Evolutionary conservation across 768 basidiomycete genomes (phyloP).

Genomic region (Panus rudis): DNA sequence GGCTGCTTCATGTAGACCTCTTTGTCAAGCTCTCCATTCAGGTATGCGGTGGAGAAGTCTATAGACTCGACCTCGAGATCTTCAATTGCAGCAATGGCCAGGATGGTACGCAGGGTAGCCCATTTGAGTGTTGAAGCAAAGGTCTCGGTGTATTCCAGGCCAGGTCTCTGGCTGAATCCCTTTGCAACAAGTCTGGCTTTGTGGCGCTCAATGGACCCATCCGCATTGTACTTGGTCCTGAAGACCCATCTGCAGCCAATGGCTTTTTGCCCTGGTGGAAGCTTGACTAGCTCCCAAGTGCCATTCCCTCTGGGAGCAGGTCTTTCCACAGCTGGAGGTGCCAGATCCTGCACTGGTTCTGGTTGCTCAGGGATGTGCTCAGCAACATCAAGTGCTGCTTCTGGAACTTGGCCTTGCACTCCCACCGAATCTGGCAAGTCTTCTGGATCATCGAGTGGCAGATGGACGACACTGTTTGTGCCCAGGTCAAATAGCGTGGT

Average conservation of each 20-base stretch:
- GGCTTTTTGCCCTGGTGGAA: constrained; percentile 15
- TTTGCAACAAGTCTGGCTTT: constrained; percentile 28
- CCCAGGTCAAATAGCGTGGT: too few species aligned
- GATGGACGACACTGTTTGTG: too few species aligned
- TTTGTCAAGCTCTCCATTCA: constrained; percentile 19
- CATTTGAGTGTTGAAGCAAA: constrained; percentile 18
- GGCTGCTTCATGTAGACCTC: constrained; percentile 26
- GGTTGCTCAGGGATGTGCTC: too few species aligned
- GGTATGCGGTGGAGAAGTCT: constrained; percentile 19
- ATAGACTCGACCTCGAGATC: constrained; percentile 26
- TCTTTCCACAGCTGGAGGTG: too few species aligned
- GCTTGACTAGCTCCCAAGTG: constrained; percentile 11
- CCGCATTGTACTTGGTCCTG: constrained; percentile 22
- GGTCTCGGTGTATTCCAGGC: constrained; percentile 26
- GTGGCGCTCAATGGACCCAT: constrained; percentile 20
- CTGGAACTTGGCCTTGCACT: too few species aligned
- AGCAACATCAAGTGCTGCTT: too few species aligned
- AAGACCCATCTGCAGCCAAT: constrained; percentile 29
- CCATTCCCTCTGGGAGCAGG: constrained; percentile 4
- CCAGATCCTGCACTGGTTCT: too few species aligned
- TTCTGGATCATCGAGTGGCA: too few species aligned
- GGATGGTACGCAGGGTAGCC: constrained; percentile 17
- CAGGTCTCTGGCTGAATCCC: constrained; percentile 29
- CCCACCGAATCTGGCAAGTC: too few species aligned
- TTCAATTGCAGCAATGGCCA: constrained; percentile 20